Evolutionary conservation across 495 filamentous ascomycete species (phyloP).

Genomic region (Annulohypoxylon nitens): DNA sequence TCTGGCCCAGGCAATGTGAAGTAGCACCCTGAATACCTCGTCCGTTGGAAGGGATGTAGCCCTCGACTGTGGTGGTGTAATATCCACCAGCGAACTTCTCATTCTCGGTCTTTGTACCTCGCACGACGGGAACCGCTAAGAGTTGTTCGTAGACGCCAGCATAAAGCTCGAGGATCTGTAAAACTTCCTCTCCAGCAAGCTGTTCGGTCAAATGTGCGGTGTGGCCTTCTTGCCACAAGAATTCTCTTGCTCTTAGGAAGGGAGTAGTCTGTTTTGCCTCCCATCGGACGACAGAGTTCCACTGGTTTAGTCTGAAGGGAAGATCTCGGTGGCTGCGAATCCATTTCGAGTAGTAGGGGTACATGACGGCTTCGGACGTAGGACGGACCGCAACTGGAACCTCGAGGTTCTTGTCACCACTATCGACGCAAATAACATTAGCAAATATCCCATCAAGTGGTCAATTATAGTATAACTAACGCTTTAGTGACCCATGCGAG

Average conservation of each 20-base stretch:
- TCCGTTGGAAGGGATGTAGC: constrained; percentile 93
- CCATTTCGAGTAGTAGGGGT: constrained; percentile 96
- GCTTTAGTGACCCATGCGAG: constrained; percentile 98
- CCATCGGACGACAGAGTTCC: constrained; percentile 98
- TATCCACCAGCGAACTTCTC: constrained; percentile 97
- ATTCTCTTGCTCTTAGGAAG: constrained; percentile 92
- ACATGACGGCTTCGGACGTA: constrained; percentile 90
- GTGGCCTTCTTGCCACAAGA: constrained; percentile 98
- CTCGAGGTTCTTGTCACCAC: constrained; percentile 89
- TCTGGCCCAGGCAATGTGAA: constrained; percentile 93
- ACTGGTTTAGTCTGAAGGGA: constrained; percentile 93
- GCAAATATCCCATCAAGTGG: constrained; percentile 9
- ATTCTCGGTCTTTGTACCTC: constrained; percentile 90
- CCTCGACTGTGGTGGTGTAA: constrained; percentile 95
- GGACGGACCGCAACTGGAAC: constrained; percentile 96
- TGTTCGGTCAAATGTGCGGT: constrained; percentile 90
- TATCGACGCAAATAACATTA: constrained; percentile 45
- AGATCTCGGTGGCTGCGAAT: constrained; percentile 95
- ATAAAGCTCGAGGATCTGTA: constrained; percentile 94
- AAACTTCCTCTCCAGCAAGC: constrained; percentile 83
- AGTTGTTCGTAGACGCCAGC: constrained; percentile 90
- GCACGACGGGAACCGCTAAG: constrained; percentile 92
- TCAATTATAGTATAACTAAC: constrained; percentile 61
- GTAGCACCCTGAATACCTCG: constrained; percentile 97
- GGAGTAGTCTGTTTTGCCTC: constrained; percentile 98